Evolutionary conservation across 2,329 filamentous ascomycete species (phyloP).

Genomic region (Alternaria ventricosa): DNA sequence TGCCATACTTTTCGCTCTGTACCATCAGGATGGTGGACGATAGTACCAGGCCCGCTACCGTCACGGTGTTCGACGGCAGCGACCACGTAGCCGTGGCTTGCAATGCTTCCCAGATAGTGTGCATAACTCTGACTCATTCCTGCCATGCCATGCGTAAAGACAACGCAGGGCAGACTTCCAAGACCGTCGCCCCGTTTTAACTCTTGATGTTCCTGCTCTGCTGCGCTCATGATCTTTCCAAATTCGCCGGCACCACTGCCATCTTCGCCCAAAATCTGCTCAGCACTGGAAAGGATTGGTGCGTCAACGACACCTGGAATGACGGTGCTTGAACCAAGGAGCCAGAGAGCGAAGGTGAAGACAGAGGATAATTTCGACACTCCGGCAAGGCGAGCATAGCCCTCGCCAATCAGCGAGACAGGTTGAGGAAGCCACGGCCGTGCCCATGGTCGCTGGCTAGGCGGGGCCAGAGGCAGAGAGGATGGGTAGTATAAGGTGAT

Average conservation of each 20-base stretch:
- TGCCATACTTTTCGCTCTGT: constrained; percentile 47
- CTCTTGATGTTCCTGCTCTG: constrained; percentile 28
- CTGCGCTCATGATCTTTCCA: constrained; percentile 21
- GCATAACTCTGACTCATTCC: constrained; percentile 55
- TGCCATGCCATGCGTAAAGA: constrained; percentile 58
- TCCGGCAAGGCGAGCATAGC: constrained; percentile 53
- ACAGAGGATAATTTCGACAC: constrained; percentile 42
- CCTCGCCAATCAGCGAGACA: constrained; percentile 51
- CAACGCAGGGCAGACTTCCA: constrained; percentile 50
- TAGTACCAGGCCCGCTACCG: constrained; percentile 53
- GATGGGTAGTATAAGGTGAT: constrained; percentile 57
- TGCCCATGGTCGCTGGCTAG: constrained; percentile 36
- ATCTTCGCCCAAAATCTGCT: constrained; percentile 31
- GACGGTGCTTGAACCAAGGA: constrained; percentile 49
- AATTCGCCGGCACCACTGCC: constrained; percentile 20
- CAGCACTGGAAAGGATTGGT: constrained; percentile 42
- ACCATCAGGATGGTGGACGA: constrained; percentile 47
- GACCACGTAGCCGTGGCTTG: constrained; percentile 54
- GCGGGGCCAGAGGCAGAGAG: constrained; percentile 26
- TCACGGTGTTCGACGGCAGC: constrained; percentile 57
- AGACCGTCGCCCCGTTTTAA: constrained; percentile 32
- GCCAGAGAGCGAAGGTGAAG: constrained; percentile 52
- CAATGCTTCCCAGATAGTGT: constrained; percentile 55
- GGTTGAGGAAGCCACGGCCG: constrained; percentile 55
- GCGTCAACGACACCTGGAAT: constrained; percentile 55